These are phyloP conservation scores for Cytospora piceicola DNA, from an alignment of 2,329 filamentous ascomycete genomes.

Conservation along the genomic window DNA sequence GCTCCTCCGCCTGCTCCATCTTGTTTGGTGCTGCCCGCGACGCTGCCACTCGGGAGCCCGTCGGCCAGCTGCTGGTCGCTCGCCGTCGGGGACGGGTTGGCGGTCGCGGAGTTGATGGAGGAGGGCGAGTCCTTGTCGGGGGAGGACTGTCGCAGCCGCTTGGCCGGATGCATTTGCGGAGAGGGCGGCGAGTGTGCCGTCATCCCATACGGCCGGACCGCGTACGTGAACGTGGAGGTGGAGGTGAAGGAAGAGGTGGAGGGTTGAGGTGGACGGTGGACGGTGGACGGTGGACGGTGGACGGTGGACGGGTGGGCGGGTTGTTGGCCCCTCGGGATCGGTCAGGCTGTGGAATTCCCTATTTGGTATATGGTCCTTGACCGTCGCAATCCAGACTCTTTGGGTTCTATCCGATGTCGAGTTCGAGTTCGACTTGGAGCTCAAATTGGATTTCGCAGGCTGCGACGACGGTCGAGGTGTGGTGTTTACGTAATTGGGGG, in stretches of 20 bases:
- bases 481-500: constrained; percentile 20
- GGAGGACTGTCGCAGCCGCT: constrained; percentile 61
- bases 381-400: neutral
- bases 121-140: constrained; percentile 50
- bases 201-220: constrained; percentile 40
- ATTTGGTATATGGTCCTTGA: neutral
- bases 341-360: neutral
- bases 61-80: constrained; percentile 36
- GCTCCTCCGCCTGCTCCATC: constrained; percentile 37
- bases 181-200: constrained; percentile 54
- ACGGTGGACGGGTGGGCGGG: neutral
- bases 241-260: too few species aligned
- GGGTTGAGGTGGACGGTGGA: too few species aligned
- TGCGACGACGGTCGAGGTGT: neutral
- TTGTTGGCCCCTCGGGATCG: neutral
- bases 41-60: constrained; percentile 34
- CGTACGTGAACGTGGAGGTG: constrained; percentile 5
- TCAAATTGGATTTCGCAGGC: neutral
- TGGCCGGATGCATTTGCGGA: constrained; percentile 55
- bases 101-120: constrained; percentile 44
- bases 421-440: neutral
- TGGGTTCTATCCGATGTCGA: neutral
- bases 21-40: constrained; percentile 34
- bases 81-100: constrained; percentile 42
- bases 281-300: too few species aligned